phyloP scores from a whole-genome alignment of 164 flowering plant genomes.

The Vitis vinifera region ASM3070453v1 NC_081806.1:1078501-1079000 shows the following conservation, averaged over 20 bases:
- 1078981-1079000: too few relatives aligned
- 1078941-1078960: not conserved
- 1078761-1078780: not conserved
- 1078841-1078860: not conserved
- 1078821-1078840: conserved; percentile 3
- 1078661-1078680: not conserved
- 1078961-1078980: too few relatives aligned
- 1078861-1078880: not conserved
- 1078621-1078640: conserved; percentile 11
- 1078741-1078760: not conserved
- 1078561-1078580: conserved; percentile 59
- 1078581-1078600: conserved; percentile 1
- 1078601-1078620: not conserved
- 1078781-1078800: not conserved
- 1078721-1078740: not conserved
- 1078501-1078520: conserved; percentile 84
- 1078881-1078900: not conserved
- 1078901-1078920: not conserved
- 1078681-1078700: too few relatives aligned
- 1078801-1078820: conserved; percentile 8
- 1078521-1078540: conserved; percentile 67
- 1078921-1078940: not conserved
- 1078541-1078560: conserved; percentile 68
- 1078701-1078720: not conserved
- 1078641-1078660: conserved; percentile 17